These are phyloP conservation scores for Sporothrix mexicana DNA, from an alignment of 2,329 filamentous ascomycete genomes.

Conservation along the genomic window DNA sequence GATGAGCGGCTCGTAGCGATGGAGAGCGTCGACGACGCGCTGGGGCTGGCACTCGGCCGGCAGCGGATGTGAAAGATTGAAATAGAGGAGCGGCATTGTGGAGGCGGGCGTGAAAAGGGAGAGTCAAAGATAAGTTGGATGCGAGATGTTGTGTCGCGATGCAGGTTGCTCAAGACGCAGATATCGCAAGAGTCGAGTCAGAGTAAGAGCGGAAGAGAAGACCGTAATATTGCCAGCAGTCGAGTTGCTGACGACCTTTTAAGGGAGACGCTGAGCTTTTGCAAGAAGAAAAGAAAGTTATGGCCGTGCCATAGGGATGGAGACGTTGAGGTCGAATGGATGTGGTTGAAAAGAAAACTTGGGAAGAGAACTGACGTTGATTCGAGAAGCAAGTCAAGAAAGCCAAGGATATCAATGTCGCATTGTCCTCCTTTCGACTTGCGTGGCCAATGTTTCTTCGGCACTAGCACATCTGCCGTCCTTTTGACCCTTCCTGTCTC, in stretches of 20 bases:
- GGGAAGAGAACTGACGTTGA: background rate
- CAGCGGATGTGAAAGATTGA: conserved; percentile 52
- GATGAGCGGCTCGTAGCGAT: conserved; percentile 51
- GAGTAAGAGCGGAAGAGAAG: background rate
- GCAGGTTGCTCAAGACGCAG: background rate
- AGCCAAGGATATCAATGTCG: background rate
- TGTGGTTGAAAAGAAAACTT: background rate
- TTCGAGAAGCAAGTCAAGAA: background rate
- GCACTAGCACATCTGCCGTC: background rate
- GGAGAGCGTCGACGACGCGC: conserved; percentile 49
- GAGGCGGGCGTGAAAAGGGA: background rate
- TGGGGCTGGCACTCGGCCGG: conserved; percentile 48
- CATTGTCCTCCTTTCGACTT: background rate
- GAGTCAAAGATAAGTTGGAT: background rate
- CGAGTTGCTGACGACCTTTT: background rate
- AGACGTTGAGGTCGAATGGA: background rate
- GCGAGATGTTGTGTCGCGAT: background rate
- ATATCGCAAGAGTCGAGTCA: background rate
- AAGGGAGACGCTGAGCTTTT: background rate
- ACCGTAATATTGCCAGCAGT: background rate
- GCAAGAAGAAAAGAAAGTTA: background rate
- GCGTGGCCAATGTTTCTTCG: background rate
- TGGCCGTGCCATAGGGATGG: background rate
- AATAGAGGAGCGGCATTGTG: conserved; percentile 45
- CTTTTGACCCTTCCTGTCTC: background rate